Evolutionary conservation across 345 rosid species (phyloP).

Genomic region (Murraya paniculata): DNA sequence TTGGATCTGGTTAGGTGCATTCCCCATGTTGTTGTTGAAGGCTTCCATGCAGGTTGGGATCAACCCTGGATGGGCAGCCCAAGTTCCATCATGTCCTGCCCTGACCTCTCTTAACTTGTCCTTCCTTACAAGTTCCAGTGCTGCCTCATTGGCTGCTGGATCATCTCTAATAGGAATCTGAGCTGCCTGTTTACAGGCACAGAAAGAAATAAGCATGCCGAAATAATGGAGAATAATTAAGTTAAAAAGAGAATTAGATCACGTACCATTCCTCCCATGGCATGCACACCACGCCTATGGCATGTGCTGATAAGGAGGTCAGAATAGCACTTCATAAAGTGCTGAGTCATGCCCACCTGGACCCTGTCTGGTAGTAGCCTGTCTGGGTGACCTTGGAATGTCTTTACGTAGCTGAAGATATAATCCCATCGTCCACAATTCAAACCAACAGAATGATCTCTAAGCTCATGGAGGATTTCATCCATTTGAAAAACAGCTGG

Average conservation of each 20-base stretch:
- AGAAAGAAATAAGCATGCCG: not conserved
- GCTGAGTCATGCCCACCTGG: slow-evolving; percentile 84
- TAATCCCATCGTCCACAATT: slow-evolving; percentile 98
- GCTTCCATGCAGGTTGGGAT: slow-evolving; percentile 70
- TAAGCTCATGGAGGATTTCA: slow-evolving; percentile 80
- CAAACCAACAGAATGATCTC: slow-evolving; percentile 81
- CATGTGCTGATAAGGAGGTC: slow-evolving; percentile 88
- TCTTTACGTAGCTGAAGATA: slow-evolving; percentile 92
- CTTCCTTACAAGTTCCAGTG: slow-evolving; percentile 77
- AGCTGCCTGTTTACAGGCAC: slow-evolving; percentile 59
- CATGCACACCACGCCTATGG: slow-evolving; percentile 83
- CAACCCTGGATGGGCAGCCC: slow-evolving; percentile 98
- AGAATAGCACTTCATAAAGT: slow-evolving; percentile 92
- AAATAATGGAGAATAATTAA: not conserved
- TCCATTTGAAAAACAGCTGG: slow-evolving; percentile 96
- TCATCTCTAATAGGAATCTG: slow-evolving; percentile 91
- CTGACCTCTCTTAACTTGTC: slow-evolving; percentile 85
- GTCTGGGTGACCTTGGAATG: slow-evolving; percentile 82
- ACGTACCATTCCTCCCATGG: slow-evolving; percentile 96
- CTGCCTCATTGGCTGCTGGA: slow-evolving; percentile 71
- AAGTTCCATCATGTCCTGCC: slow-evolving; percentile 95
- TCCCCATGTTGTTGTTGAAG: slow-evolving; percentile 70
- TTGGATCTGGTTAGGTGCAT: slow-evolving; percentile 58
- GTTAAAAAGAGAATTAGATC: not conserved
- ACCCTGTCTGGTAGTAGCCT: slow-evolving; percentile 79